Base-by-base conservation (phyloP, 2,329 filamentous ascomycete species). In the Aspergillus vadensis region DNA sequence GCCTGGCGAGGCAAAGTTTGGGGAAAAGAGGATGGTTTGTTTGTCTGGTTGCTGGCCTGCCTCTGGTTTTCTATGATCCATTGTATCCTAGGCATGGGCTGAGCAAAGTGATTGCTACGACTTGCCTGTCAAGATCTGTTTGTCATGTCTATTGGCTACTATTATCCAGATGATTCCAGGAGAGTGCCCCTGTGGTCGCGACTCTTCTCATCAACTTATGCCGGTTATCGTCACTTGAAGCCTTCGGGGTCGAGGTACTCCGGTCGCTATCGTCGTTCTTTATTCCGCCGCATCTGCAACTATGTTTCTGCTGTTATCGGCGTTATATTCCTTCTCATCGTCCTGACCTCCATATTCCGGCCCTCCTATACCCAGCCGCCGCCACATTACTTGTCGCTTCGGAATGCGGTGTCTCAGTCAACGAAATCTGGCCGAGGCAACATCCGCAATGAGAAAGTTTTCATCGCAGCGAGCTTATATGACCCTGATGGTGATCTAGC, bases 401-500 rank as follows among this genome's bases (percentile, higher is more conserved):
- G 71, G 55, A 61, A 70, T 30, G 65, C 68, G 8, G 69, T 73
- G 4, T 57, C 69, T 23, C 67, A 67, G 27, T 78, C 75, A 21
- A 65, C 70, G 21, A 57, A 65, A 5, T 63, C 73, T 5, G 80
- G 79, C 4, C 70, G 82, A 50, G 84, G 79, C 7, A 87, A 87
- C 63, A 69, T 78, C 1, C 74, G 79, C 57, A 80, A 85, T 53
- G 87, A 91, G 72, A 89, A 86, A 68, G 79, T 92, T n/a, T 92
- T 89, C 69, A 89, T 92, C 55, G 87, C 87, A 1, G 85, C 89
- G 15, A 90, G 87, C 68, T 81, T 92, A 57, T 89, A 89, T 66
- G 88, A 92, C 68, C 78, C 80, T 19, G 79, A 80, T 6, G 88
- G 87, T 1, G 77, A 82, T 2, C 76, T 92, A 19, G 83, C 88